Evolutionary conservation across 2,329 filamentous ascomycete species (phyloP).

Genomic region (Aspergillus sp.): DNA sequence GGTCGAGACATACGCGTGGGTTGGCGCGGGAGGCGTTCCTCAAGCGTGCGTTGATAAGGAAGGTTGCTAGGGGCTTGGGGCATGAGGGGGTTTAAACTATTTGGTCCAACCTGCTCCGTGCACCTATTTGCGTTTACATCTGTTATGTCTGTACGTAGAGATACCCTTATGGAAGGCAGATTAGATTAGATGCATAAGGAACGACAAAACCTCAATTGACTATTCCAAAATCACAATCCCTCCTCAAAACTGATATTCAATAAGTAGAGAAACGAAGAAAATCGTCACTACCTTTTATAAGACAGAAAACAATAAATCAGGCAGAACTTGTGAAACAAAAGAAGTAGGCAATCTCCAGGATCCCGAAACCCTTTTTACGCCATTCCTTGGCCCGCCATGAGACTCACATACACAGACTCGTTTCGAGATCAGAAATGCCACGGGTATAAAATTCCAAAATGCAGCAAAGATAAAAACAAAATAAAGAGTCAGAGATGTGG

Average conservation of each 20-base stretch:
- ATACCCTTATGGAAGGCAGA: not conserved
- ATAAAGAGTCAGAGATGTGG: constrained; percentile 1
- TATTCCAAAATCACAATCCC: not conserved
- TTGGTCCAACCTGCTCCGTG: not conserved
- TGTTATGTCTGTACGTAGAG: not conserved
- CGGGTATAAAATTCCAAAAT: constrained; percentile 6
- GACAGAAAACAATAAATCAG: too few species aligned
- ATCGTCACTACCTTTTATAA: too few species aligned
- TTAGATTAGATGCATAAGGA: not conserved
- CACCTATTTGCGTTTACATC: not conserved
- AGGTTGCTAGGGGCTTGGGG: constrained; percentile 40
- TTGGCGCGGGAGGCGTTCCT: constrained; percentile 42
- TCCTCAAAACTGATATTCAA: not conserved
- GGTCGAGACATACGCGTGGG: constrained; percentile 40
- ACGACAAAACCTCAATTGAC: not conserved
- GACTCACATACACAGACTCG: not conserved
- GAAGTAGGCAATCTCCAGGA: too few species aligned
- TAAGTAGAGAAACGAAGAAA: not conserved
- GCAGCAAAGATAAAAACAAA: not conserved
- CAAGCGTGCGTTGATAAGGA: constrained; percentile 39
- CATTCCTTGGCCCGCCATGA: too few species aligned
- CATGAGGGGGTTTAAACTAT: constrained; percentile 21
- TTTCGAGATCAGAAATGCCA: not conserved
- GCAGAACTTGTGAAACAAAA: too few species aligned
- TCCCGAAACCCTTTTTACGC: too few species aligned